Evolutionary conservation across 1,139 yeast genomes (phyloP), one percentile per base, ranked within the genome.

Genomic region (Zygosaccharomyces sapae): DNA sequence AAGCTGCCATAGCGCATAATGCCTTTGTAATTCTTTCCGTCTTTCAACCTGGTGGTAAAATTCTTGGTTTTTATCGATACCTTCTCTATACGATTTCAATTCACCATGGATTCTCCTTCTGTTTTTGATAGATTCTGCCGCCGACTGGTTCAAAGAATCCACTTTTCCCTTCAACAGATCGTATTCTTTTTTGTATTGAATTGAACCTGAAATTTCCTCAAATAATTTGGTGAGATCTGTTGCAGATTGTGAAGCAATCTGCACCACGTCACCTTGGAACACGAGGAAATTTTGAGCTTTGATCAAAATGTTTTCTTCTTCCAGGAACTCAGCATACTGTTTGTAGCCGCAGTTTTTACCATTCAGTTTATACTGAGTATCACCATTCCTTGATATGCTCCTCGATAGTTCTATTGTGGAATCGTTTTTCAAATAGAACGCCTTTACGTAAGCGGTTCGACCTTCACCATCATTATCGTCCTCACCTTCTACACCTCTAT

Each of bases 201-300:
- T 69, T 0, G 96, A 85, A 0, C 97, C 96, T 52, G 95, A 84
- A 25, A 92, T 81, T 22, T 80, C 81, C 66, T 92, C 99, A 47
- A 94, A 71, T 53, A 90, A 68, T 42, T 71, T 75, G 2, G 95
- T 80, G 51, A 92, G 72, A 41, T 88, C 96, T 38, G 70, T 68
- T 0, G 97, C 80, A 0, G 92, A 81, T 63, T 90, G 96, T 1
- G 95, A 77, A 0, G 98, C 98, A 44, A 92, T 83, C 56, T 84
- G 85, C 64, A 92, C 98, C 41, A 92, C 95, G 63, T 92, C 97
- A 48, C 98, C 98, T 70, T 92, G 98, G 64, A 92, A 90, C 12
- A 94, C 97, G 53, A 92, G 70, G 62, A 92, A 92, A 66, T 94
- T 90, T 59, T 90, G 79, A 1, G 97, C 97, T 62, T 86, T 87